A percentile compares a stretch with the other conserved stretches of the same genome.
These are phyloP conservation scores for Leonotis leonurus DNA, from an alignment of 257 asterid species.

Conservation along the genomic window DNA sequence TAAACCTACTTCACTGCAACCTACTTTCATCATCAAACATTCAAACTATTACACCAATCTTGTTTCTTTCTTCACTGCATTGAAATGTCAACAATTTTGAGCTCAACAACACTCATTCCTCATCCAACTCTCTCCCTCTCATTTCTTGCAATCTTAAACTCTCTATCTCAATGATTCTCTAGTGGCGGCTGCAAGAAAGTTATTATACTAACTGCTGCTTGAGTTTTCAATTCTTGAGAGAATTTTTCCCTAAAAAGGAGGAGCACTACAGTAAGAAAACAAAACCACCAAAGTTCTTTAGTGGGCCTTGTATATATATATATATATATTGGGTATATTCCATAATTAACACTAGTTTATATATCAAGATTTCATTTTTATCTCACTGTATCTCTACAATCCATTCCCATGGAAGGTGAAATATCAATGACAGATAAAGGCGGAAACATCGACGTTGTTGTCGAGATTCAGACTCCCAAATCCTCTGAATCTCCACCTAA, in stretches of 20 bases:
- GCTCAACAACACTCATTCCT: background rate
- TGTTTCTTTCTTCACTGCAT: background rate
- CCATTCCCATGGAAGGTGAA: slow-evolving; percentile 33
- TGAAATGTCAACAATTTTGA: background rate
- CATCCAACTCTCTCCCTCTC: background rate
- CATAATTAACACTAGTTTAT: no score
- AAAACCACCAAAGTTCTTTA: background rate
- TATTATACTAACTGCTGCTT: background rate
- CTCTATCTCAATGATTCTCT: background rate
- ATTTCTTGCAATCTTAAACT: background rate
- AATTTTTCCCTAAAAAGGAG: background rate
- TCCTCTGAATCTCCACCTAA: slow-evolving; percentile 12
- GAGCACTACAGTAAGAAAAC: background rate
- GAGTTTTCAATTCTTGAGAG: background rate
- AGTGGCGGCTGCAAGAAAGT: background rate
- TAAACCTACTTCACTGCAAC: no score
- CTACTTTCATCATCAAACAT: background rate
- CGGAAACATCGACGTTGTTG: slow-evolving; percentile 37
- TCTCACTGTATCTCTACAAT: no score
- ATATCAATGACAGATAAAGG: slow-evolving; percentile 16
- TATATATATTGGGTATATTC: no score
- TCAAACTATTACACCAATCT: no score
- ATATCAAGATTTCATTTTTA: no score
- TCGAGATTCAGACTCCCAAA: slow-evolving; percentile 32
- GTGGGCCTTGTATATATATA: background rate